Evolutionary conservation across 1,284 basidiomycete species (phyloP), one percentile per base, ranked within the genome.

Genomic region (Quambalaria eucalypti): DNA sequence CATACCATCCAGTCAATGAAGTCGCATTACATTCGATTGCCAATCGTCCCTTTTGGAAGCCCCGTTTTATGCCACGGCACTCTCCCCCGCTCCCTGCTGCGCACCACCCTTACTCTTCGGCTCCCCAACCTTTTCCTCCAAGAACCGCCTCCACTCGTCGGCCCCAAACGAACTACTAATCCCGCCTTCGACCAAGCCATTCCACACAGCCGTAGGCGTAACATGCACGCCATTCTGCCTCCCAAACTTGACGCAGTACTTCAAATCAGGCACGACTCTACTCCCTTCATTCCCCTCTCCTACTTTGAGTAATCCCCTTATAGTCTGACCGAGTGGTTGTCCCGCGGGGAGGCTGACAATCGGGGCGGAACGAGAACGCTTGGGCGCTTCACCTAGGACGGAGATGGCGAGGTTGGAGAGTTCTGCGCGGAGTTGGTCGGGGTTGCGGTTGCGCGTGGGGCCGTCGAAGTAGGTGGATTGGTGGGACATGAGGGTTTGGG

Each of bases 191-290:
- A 90, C 76, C 30, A 97, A 78, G 6, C 92, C 92, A 70, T 68
- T 65, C 62, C 65, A 65, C 12, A 65, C 56, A 0, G 83, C 86
- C 8, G 90, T 90, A 1, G 91, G 90, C 29, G 90, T 92, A 50
- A 93, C 88, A 67, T 95, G 91, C 51, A 95, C 84, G 4, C 87
- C 81, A 64, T 95, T 95, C 80, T 95, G 91, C 60, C 91, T 81
- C 5, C 88, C 84, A 73, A 87, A 85, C 78, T 93, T 57, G 31
- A 52, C 54, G 30, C 84, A 87, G 72, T 90, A 90, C 77, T 91
- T 91, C 59, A 91, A 78, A 63, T 90, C 87, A 57, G 88, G 84
- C 0, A 87, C 88, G 30, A 90, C 85, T 2, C 78, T 82, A 29
- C 82, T 81, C 1, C 88, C 88, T 10, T 85, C 86, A 64, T 91